A percentile compares a stretch with the other conserved stretches of the same genome.
phyloP scores from a whole-genome alignment of 2,329 filamentous ascomycete genomes.

The Neopestalotiopsis rosae region DNA sequence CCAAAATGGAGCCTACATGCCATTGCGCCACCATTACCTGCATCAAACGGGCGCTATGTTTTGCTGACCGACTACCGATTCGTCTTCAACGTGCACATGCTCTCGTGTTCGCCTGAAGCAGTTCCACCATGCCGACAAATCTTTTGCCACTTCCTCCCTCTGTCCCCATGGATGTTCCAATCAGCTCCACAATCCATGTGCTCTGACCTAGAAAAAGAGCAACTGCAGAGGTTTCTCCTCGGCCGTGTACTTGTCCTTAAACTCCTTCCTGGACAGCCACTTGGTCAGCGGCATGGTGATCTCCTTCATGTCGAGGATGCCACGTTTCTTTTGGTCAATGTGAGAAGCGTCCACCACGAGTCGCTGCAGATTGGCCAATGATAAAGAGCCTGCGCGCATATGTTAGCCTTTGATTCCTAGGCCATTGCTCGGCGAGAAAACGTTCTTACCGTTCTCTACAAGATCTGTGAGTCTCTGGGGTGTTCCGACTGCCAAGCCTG shows the following conservation, averaged over 20 bases:
- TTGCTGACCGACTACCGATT: too few species aligned
- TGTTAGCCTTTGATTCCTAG: neutral
- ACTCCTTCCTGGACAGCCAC: slow-evolving; percentile 72
- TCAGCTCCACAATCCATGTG: neutral
- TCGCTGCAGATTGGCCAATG: slow-evolving; percentile 72
- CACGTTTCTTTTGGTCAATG: slow-evolving; percentile 92
- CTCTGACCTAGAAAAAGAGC: slow-evolving; percentile 63
- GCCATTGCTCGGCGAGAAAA: neutral
- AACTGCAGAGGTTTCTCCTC: slow-evolving; percentile 63
- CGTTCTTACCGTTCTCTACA: slow-evolving; percentile 74
- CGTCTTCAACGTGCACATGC: too few species aligned
- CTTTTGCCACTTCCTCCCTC: too few species aligned
- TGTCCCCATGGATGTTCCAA: too few species aligned
- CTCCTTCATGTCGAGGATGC: slow-evolving; percentile 94
- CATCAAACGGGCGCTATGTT: too few species aligned
- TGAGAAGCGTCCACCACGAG: slow-evolving; percentile 91
- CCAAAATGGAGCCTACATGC: too few species aligned
- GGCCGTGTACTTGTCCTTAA: slow-evolving; percentile 72
- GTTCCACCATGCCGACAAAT: too few species aligned
- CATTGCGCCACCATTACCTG: too few species aligned
- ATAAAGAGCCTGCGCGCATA: slow-evolving; percentile 64
- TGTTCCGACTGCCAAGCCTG: slow-evolving; percentile 89
- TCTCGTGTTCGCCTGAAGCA: too few species aligned
- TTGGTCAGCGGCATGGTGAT: slow-evolving; percentile 80
- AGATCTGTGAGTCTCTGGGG: slow-evolving; percentile 83